Conservation (phyloP, 1,284 basidiomycete genomes). For the Trichosporon faecale region DNA sequence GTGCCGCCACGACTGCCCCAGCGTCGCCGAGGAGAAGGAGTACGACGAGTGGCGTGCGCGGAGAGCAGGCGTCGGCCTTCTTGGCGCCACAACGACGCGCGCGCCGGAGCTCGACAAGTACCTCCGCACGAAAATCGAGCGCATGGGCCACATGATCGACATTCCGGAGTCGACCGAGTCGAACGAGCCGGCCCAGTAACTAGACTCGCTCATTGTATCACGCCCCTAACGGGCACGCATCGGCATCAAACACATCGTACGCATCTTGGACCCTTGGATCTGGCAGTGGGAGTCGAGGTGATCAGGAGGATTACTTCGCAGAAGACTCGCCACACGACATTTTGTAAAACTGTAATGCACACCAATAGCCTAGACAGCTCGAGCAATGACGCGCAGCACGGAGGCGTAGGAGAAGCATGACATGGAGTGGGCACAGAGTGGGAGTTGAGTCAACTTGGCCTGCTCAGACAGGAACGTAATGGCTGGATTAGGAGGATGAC, state of each 20-base stretch:
- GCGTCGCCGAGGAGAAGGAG: slow-evolving; percentile 37
- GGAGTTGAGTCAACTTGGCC: background rate
- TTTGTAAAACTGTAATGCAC: slow-evolving; percentile 12
- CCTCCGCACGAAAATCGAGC: slow-evolving; percentile 86
- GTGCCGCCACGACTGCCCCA: slow-evolving; percentile 23
- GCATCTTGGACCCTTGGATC: background rate
- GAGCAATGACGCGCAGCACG: background rate
- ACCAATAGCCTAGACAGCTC: background rate
- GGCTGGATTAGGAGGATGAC: background rate
- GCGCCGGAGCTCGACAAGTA: slow-evolving; percentile 93
- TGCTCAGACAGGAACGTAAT: background rate
- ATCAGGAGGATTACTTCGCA: background rate
- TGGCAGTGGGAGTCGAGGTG: background rate
- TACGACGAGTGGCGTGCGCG: slow-evolving; percentile 56
- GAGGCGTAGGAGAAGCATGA: background rate
- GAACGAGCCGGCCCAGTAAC: background rate
- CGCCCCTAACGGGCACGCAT: background rate
- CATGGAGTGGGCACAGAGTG: background rate
- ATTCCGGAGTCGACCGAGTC: slow-evolving; percentile 22
- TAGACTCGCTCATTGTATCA: background rate
- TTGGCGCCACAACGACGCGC: slow-evolving; percentile 73
- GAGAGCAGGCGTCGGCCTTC: slow-evolving; percentile 71
- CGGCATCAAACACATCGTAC: background rate
- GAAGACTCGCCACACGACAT: background rate
- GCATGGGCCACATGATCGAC: slow-evolving; percentile 79